Conservation (phyloP, 176 grass and related monocot species). For the Cenchrus americanus region DNA sequence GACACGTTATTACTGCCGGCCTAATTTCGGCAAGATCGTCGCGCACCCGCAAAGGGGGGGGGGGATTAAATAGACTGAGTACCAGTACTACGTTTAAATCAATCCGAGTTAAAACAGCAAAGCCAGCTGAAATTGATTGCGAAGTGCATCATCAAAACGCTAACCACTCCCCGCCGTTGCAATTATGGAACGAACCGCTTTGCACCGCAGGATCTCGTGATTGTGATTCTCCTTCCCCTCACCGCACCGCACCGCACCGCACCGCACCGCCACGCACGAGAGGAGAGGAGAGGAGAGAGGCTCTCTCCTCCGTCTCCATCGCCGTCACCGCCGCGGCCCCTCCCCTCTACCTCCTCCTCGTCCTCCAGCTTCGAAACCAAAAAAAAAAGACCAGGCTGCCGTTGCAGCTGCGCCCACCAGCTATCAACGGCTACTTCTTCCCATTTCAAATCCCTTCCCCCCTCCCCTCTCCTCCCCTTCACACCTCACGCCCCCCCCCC, state of each 20-base stretch:
- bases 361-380: constrained; percentile 54
- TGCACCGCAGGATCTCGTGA: constrained; percentile 15
- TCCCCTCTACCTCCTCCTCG: not conserved
- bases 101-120: not conserved
- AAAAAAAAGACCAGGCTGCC: constrained; percentile 9
- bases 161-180: not conserved
- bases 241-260: not conserved
- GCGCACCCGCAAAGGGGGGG: not conserved
- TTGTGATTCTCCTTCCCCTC: too few species aligned
- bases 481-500: not conserved
- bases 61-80: not conserved
- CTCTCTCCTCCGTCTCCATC: not conserved
- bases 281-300: too few species aligned
- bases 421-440: constrained; percentile 43
- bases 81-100: not conserved
- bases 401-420: constrained; percentile 30
- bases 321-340: not conserved
- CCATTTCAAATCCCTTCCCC: constrained; percentile 28
- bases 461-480: not conserved
- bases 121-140: not conserved
- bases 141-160: not conserved
- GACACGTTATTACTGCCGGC: too few species aligned
- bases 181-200: not conserved
- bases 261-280: not conserved
- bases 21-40: too few species aligned